Conservation (phyloP, 257 asterid genomes). For the Datura wrightii region DNA sequence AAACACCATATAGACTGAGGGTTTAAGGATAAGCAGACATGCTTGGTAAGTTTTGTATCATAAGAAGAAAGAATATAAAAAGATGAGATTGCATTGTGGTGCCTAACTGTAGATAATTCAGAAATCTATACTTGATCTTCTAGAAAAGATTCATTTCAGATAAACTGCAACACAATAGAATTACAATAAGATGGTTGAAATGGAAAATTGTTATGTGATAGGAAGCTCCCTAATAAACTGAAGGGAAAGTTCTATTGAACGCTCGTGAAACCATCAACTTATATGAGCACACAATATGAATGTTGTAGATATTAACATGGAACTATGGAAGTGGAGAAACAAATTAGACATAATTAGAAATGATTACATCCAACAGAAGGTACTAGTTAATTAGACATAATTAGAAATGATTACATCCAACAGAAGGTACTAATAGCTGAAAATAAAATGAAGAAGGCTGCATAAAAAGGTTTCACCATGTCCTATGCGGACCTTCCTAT, state of each 20-base stretch:
- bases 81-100: background rate
- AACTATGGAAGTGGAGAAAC: background rate
- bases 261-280: background rate
- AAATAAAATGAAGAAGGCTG: background rate
- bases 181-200: background rate
- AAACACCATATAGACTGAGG: background rate
- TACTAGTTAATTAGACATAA: too few species aligned
- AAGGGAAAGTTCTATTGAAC: background rate
- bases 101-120: background rate
- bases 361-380: too few species aligned
- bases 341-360: background rate
- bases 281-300: background rate
- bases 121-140: background rate
- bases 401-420: too few species aligned
- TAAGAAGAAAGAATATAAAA: background rate
- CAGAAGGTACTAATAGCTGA: too few species aligned
- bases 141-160: background rate
- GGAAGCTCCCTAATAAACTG: background rate
- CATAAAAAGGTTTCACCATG: background rate
- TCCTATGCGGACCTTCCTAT: slow-evolving; percentile 9
- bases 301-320: background rate
- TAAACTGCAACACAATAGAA: background rate
- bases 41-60: background rate
- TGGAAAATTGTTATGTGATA: background rate
- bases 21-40: background rate